Percentiles rank a stretch among this genome's conserved stretches.
phyloP scores from a whole-genome alignment of 2,329 filamentous ascomycete genomes.

The Ophiosphaerella herpotricha region DNA sequence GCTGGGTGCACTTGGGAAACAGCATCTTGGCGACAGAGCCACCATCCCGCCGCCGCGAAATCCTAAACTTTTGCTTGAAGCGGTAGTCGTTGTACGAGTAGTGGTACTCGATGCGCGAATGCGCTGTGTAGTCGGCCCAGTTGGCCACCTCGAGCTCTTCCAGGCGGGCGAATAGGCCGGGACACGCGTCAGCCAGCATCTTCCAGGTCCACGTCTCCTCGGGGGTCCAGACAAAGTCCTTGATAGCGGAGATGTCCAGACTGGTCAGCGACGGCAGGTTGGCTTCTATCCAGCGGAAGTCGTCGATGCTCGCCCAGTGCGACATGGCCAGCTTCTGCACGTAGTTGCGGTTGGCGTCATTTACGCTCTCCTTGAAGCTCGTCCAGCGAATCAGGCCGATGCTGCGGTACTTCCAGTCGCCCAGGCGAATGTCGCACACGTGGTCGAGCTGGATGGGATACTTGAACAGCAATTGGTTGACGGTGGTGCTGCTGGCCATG shows the following conservation, averaged over 20 bases:
- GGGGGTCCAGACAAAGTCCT: conserved; percentile 45
- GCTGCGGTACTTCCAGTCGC: conserved; percentile 41
- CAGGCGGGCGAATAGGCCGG: conserved; percentile 34
- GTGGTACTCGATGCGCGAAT: conserved; percentile 44
- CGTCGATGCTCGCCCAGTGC: conserved; percentile 42
- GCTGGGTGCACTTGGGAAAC: conserved; percentile 35
- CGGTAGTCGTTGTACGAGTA: conserved; percentile 45
- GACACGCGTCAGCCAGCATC: conserved; percentile 37
- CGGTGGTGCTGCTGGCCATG: conserved; percentile 33
- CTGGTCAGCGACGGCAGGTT: conserved; percentile 39
- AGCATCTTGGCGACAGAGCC: conserved; percentile 41
- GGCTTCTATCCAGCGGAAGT: conserved; percentile 45
- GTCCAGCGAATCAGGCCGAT: conserved; percentile 36
- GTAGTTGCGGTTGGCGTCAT: conserved; percentile 34
- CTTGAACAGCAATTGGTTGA: conserved; percentile 39
- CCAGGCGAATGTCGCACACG: conserved; percentile 36
- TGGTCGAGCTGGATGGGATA: conserved; percentile 39
- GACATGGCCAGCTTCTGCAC: conserved; percentile 44
- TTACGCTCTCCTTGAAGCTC: conserved; percentile 38
- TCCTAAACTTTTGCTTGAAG: conserved; percentile 41
- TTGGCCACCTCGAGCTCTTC: conserved; percentile 43
- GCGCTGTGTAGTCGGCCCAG: conserved; percentile 44
- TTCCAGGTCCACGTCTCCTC: conserved; percentile 46
- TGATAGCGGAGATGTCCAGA: conserved; percentile 43
- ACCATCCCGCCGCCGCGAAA: conserved; percentile 41